phyloP scores from a whole-genome alignment of 1,284 basidiomycete genomes.

The Earliella scabrosa region DNA sequence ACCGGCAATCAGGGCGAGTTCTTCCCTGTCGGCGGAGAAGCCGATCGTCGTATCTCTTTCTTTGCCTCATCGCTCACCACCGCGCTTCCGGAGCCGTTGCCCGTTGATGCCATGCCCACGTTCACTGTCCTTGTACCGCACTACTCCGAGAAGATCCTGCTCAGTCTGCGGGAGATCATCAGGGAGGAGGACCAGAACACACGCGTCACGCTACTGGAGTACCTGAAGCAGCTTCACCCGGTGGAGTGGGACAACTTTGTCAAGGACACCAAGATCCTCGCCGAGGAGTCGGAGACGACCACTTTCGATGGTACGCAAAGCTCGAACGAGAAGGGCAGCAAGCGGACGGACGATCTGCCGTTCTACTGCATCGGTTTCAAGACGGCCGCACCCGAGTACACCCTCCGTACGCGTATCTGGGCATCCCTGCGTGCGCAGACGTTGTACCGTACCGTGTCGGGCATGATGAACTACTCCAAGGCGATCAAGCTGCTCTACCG shows the following conservation, averaged over 20 bases:
- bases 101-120: conserved; percentile 96
- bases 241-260: conserved; percentile 99
- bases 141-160: conserved; percentile 95
- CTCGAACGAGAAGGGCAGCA: conserved; percentile 75
- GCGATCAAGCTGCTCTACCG: conserved; percentile 99
- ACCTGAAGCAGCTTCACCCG: conserved; percentile 98
- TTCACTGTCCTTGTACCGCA: conserved; percentile 97
- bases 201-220: conserved; percentile 93
- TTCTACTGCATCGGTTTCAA: conserved; percentile 99
- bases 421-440: conserved; percentile 98
- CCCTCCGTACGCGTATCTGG: conserved; percentile 99
- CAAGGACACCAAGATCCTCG: conserved; percentile 99
- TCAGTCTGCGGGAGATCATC: conserved; percentile 95
- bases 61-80: conserved; percentile 96
- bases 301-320: conserved; percentile 60
- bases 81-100: conserved; percentile 89
- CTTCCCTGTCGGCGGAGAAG: conserved; percentile 93
- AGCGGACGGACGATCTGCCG: conserved; percentile 91
- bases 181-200: conserved; percentile 96
- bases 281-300: conserved; percentile 73
- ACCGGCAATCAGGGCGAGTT: conserved; percentile 81
- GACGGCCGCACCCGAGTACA: conserved; percentile 98
- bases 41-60: conserved; percentile 95
- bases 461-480: conserved; percentile 99
- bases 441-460: conserved; percentile 99